Conservation (phyloP, 2,329 filamentous ascomycete species). For the Pestalotiopsis sp. region DNA sequence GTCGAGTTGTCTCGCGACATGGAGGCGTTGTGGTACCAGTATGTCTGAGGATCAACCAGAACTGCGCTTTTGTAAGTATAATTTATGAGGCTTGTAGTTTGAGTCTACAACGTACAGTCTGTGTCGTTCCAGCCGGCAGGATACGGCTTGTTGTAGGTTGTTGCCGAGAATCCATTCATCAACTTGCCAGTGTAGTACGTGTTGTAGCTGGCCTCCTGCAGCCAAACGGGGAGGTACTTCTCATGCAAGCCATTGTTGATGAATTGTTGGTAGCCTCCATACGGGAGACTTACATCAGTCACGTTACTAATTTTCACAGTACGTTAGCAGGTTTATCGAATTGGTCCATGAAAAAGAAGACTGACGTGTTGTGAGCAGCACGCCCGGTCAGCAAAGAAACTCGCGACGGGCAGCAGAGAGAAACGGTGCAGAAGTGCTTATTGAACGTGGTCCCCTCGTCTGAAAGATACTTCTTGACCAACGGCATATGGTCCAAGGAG, state of each 20-base stretch:
- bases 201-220: slow-evolving; percentile 69
- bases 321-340: not conserved
- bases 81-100: slow-evolving; percentile 44
- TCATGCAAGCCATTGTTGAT: slow-evolving; percentile 66
- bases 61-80: slow-evolving; percentile 36
- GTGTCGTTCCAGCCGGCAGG: slow-evolving; percentile 58
- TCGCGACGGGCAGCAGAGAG: slow-evolving; percentile 69
- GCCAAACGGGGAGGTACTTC: slow-evolving; percentile 70
- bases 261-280: slow-evolving; percentile 67
- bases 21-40: slow-evolving; percentile 67
- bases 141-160: slow-evolving; percentile 63
- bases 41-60: slow-evolving; percentile 68
- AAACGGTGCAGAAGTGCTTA: slow-evolving; percentile 67
- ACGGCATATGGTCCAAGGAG: slow-evolving; percentile 63
- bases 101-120: slow-evolving; percentile 41
- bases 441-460: slow-evolving; percentile 61
- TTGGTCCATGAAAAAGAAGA: slow-evolving; percentile 60
- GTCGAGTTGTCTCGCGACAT: slow-evolving; percentile 61
- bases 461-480: slow-evolving; percentile 56
- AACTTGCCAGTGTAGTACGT: slow-evolving; percentile 75
- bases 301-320: not conserved
- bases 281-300: not conserved
- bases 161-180: slow-evolving; percentile 64
- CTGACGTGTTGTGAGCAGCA: slow-evolving; percentile 71
- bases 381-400: slow-evolving; percentile 68